Conservation (phyloP, 345 rosid species). For the Populus pruinosa region DNA sequence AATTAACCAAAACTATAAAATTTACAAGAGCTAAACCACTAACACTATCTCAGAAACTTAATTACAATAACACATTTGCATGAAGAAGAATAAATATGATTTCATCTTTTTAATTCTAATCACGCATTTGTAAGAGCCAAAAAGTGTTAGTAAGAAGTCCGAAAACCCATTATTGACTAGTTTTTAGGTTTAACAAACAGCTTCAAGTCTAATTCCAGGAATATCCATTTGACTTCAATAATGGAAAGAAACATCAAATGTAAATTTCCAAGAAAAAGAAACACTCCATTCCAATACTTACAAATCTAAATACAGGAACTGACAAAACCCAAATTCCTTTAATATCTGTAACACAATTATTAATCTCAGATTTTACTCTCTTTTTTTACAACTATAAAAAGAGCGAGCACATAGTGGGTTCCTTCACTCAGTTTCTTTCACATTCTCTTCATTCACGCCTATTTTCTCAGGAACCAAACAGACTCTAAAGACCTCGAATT, state of each 20-base stretch:
- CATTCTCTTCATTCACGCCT: not conserved
- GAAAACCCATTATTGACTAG: not conserved
- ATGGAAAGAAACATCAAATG: constrained; percentile 1
- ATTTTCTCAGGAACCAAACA: constrained; percentile 22
- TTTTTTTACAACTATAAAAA: not conserved
- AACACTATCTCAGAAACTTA: not conserved
- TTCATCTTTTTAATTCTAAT: not conserved
- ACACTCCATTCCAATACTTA: not conserved
- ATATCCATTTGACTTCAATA: constrained; percentile 7
- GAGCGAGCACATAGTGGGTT: not conserved
- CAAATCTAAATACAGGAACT: not conserved
- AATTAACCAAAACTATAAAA: not conserved
- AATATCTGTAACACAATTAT: not conserved
- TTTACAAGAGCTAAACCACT: not conserved
- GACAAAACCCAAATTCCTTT: not conserved
- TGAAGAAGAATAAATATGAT: not conserved
- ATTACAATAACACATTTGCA: not conserved
- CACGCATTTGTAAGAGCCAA: not conserved
- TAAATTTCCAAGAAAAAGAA: not conserved
- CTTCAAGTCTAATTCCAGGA: constrained; percentile 8
- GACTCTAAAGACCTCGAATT: constrained; percentile 18
- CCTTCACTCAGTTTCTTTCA: not conserved
- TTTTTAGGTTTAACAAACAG: not conserved
- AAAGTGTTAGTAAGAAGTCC: not conserved
- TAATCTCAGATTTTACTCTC: not conserved